Conservation (phyloP, 1,284 basidiomycete species). For the Fereydounia khargensis region DNA sequence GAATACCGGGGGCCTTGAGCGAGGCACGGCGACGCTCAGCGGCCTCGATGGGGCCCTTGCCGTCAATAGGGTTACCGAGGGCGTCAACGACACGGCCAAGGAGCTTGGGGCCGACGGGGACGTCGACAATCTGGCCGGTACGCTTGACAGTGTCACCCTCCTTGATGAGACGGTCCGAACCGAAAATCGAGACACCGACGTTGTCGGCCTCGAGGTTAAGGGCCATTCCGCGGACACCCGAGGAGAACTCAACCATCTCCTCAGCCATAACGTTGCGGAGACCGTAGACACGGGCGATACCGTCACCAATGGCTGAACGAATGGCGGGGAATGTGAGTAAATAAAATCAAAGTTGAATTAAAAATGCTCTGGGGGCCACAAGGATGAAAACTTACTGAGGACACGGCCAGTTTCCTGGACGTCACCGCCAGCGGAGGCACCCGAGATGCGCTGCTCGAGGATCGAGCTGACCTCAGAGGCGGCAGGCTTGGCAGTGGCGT, state of each 20-base stretch:
- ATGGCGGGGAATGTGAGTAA: constrained; percentile 5
- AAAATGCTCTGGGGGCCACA: neutral
- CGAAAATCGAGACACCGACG: constrained; percentile 99
- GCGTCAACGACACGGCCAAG: constrained; percentile 99
- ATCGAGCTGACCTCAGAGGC: constrained; percentile 99
- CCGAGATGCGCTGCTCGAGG: constrained; percentile 96
- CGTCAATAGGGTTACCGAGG: constrained; percentile 98
- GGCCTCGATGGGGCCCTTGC: constrained; percentile 94
- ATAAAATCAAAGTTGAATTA: neutral
- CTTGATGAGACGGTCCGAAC: constrained; percentile 99
- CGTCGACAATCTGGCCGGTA: constrained; percentile 99
- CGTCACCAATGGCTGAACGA: constrained; percentile 92
- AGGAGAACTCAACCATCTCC: constrained; percentile 99
- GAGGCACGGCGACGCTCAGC: constrained; percentile 91
- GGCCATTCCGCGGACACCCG: constrained; percentile 86
- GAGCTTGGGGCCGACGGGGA: constrained; percentile 91
- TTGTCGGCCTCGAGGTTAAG: constrained; percentile 99
- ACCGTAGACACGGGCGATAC: constrained; percentile 98
- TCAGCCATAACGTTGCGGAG: constrained; percentile 80
- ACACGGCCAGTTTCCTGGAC: constrained; percentile 99
- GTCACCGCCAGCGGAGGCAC: constrained; percentile 82
- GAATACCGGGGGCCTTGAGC: constrained; percentile 96
- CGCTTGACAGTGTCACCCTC: constrained; percentile 99
- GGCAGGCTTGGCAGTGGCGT: constrained; percentile 97
- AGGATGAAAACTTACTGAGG: constrained; percentile 69